Conservation (phyloP, 148 eudicot species). For the Arctostaphylos glauca region DNA sequence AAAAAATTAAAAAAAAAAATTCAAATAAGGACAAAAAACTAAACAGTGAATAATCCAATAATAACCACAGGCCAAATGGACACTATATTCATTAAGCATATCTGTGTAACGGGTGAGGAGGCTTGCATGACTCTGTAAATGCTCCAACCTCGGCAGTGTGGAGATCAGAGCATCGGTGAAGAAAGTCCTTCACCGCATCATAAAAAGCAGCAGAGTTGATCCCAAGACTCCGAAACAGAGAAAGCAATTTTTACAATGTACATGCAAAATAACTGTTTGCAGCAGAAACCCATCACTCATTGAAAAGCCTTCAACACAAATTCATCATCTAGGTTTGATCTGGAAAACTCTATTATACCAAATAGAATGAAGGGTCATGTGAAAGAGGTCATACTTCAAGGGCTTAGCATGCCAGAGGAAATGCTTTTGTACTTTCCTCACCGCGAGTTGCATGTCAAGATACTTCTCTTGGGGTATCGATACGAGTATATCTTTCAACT, state of each 20-base stretch:
- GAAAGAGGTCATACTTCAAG: slow-evolving; percentile 70
- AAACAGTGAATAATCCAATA: too few relatives aligned
- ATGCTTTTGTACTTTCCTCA: slow-evolving; percentile 66
- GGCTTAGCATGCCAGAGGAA: slow-evolving; percentile 80
- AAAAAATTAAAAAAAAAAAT: too few relatives aligned
- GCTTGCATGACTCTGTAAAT: too few relatives aligned
- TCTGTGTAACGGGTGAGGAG: too few relatives aligned
- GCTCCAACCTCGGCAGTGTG: too few relatives aligned
- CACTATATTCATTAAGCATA: too few relatives aligned
- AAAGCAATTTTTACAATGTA: not conserved
- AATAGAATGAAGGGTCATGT: slow-evolving; percentile 87
- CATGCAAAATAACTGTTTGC: not conserved
- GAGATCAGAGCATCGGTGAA: too few relatives aligned
- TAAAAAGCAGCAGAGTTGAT: not conserved
- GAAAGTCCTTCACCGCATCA: too few relatives aligned
- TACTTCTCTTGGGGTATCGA: slow-evolving; percentile 65
- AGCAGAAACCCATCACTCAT: not conserved
- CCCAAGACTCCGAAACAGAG: not conserved
- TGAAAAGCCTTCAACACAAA: not conserved
- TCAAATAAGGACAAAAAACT: too few relatives aligned
- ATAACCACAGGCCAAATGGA: too few relatives aligned
- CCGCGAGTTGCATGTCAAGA: slow-evolving; percentile 61
- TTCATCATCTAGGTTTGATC: slow-evolving; percentile 31
- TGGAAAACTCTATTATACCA: slow-evolving; percentile 78
- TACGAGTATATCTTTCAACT: slow-evolving; percentile 54